Conservation (phyloP, 257 asterid genomes). For the Rauvolfia tetraphylla region DNA sequence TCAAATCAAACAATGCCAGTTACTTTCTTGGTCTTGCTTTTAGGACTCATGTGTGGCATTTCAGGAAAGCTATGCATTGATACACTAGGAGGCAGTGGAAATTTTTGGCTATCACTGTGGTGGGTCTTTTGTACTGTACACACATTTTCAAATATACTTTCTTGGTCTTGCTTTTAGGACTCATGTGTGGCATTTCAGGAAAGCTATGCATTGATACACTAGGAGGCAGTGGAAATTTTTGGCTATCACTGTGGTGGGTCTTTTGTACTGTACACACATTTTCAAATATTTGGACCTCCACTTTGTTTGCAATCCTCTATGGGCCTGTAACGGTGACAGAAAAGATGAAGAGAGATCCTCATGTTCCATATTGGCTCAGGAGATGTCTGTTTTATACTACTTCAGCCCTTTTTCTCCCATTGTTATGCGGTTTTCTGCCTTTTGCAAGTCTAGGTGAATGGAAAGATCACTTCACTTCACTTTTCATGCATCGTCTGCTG, state of each 20-base stretch:
- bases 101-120: conserved; percentile 66
- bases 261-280: conserved; percentile 65
- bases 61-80: conserved; percentile 79
- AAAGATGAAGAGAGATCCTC: conserved; percentile 8
- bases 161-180: conserved; percentile 58
- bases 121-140: conserved; percentile 60
- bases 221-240: conserved; percentile 71
- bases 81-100: conserved; percentile 80
- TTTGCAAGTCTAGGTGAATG: conserved; percentile 76
- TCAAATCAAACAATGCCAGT: conserved; percentile 80
- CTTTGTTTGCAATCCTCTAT: conserved; percentile 44
- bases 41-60: conserved; percentile 60
- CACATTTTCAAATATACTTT: too few relatives aligned
- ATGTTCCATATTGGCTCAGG: conserved; percentile 60
- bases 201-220: conserved; percentile 73
- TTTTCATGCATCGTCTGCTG: conserved; percentile 11
- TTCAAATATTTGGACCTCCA: conserved; percentile 46
- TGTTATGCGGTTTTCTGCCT: conserved; percentile 78
- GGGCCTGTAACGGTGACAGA: conserved; percentile 59
- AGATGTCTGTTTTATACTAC: conserved; percentile 35
- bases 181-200: conserved; percentile 66
- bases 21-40: conserved; percentile 60
- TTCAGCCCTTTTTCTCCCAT: conserved; percentile 47
- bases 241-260: conserved; percentile 70
- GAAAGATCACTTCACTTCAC: conserved; percentile 54